phyloP scores from a whole-genome alignment of 2,329 filamentous ascomycete species.

The Celoporthe dispersa region DNA sequence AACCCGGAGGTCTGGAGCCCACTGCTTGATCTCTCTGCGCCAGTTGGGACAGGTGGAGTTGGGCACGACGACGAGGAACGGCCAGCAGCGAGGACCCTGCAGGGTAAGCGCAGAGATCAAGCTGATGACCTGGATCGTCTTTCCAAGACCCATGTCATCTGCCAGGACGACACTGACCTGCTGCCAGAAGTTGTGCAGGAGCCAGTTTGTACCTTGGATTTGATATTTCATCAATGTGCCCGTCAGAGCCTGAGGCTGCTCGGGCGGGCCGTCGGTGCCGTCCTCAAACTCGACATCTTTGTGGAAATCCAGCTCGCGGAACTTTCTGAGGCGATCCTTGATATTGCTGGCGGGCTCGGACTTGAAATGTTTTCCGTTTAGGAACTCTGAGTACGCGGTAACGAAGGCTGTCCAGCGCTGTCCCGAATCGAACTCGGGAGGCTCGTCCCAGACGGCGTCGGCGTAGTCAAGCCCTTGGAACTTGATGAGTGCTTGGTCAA shows the following conservation, averaged over 20 bases:
- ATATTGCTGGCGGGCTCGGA: constrained; percentile 62
- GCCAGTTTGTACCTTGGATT: constrained; percentile 90
- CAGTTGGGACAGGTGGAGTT: constrained; percentile 98
- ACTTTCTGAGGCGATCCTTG: constrained; percentile 69
- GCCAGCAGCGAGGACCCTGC: constrained; percentile 75
- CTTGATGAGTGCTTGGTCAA: constrained; percentile 80
- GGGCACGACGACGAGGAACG: constrained; percentile 90
- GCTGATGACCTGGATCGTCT: constrained; percentile 91
- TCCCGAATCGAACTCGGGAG: constrained; percentile 67
- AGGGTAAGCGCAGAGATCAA: constrained; percentile 76
- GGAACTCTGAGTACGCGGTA: constrained; percentile 83
- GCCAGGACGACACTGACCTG: constrained; percentile 87
- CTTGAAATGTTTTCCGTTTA: constrained; percentile 75
- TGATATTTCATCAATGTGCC: constrained; percentile 94
- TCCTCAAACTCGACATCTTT: constrained; percentile 61
- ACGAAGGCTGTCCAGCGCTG: constrained; percentile 80
- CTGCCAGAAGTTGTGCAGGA: constrained; percentile 86
- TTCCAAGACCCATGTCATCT: constrained; percentile 97
- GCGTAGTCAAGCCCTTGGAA: constrained; percentile 92
- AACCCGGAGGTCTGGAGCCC: constrained; percentile 83
- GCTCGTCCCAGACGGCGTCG: constrained; percentile 86
- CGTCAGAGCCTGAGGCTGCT: constrained; percentile 77
- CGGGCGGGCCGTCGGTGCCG: constrained; percentile 26
- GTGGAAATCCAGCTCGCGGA: constrained; percentile 67
- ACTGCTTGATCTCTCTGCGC: constrained; percentile 93